A percentile compares a stretch with the other conserved stretches of the same genome.
These are phyloP conservation scores for Tolypocladium tropicale DNA, from an alignment of 2,329 filamentous ascomycete species.

Conservation along the genomic window DNA sequence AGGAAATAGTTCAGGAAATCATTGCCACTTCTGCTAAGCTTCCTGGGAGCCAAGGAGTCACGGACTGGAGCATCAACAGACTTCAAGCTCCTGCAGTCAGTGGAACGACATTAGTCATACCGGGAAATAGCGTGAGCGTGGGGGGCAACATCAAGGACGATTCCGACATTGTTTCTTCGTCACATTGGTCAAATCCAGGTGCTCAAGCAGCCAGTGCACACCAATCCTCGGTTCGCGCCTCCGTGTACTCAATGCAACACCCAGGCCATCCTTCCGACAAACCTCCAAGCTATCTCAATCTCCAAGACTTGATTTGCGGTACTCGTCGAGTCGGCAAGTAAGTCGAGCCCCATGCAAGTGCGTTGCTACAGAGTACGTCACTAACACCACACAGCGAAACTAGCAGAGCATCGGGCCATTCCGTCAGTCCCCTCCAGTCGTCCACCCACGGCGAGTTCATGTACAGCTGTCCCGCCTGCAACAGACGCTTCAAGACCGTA, in stretches of 20 bases:
- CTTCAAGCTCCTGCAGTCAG: background rate
- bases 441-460: conserved; percentile 24
- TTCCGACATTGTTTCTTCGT: background rate
- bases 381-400: conserved; percentile 23
- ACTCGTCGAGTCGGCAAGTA: conserved; percentile 42
- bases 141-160: background rate
- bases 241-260: conserved; percentile 23
- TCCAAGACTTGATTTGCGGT: no score
- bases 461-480: conserved; percentile 35
- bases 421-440: conserved; percentile 35
- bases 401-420: conserved; percentile 19
- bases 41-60: conserved; percentile 6
- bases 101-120: background rate
- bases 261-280: conserved; percentile 38
- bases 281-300: no score
- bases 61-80: background rate
- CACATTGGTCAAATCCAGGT: background rate
- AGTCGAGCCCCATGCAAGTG: conserved; percentile 10
- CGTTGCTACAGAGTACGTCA: background rate
- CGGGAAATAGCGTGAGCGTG: background rate
- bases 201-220: background rate
- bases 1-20: background rate
- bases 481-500: conserved; percentile 27
- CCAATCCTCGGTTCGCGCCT: background rate
- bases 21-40: background rate